Base-by-base conservation (phyloP, 805 yeast genomes). In the Saccharomycopsis fodiens region DNA sequence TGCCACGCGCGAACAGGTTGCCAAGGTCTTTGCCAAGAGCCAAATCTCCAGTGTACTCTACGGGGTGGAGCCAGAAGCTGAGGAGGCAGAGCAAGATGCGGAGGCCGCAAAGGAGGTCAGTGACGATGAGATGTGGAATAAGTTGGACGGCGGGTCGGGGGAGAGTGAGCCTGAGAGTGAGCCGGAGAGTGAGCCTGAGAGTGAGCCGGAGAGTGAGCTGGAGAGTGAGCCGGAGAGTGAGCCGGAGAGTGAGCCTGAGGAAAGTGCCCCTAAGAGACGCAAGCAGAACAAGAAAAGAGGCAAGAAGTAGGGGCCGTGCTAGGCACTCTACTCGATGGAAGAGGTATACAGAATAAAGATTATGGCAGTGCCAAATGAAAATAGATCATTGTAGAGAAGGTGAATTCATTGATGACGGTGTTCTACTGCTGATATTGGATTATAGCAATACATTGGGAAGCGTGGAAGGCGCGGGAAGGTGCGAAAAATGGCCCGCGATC, bases 21-120 rank as follows among this genome's bases (percentile, higher is more conserved):
- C 78, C 5, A 87, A 87, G 57, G 83, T 85, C 3, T 91, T 75
- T 55, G 57, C 82, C 22, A 95, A 94, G 1, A 75, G 86, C 3
- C 87, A 85, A 58, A 70, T 86, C 15, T 70, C 73, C 20, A 64
- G 68, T 23, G 72, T 80, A 3, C 19, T 13, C 13, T 35, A 22
- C 10, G 29, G 29, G 10, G 17, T 51, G 17, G 42, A 34, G 12
- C 41, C 27, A 29, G n/a, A 2, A 8, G 16, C 32, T 25, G 44
- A 2, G 21, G 31, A 8, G n/a, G 16, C 7, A 16, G n/a, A n/a
- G 19, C 19, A 15, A 8, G 41, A 39, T 5, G 21, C 20, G 13
- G 17, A 22, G n/a, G 17, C 10, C 12, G 38, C 37, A 23, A 12
- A 12, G 17, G 42, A 42, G n/a, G 19, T 35, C 7, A 44, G 41